Percentiles rank a stretch among this genome's conserved stretches.
Conservation (phyloP, 768 basidiomycete species). For the Xerocomellus intermedius region DNA sequence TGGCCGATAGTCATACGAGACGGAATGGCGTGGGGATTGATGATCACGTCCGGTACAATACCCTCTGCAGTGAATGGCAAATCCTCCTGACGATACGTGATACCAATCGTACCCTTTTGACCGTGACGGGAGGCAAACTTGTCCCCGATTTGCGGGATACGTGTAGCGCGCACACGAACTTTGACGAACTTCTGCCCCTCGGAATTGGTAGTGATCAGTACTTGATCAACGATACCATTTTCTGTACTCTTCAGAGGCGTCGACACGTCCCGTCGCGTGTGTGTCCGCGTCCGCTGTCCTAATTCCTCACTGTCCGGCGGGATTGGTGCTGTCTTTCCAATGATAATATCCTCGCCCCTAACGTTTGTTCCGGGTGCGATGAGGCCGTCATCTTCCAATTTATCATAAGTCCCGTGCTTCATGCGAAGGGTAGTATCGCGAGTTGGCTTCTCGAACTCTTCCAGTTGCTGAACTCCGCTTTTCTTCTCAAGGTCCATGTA, state of each 20-base stretch:
- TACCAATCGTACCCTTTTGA: conserved; percentile 99
- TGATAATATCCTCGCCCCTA: conserved; percentile 96
- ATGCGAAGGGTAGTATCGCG: conserved; percentile 90
- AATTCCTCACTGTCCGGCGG: conserved; percentile 96
- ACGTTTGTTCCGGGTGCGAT: conserved; percentile 96
- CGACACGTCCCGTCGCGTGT: conserved; percentile 89
- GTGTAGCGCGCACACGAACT: conserved; percentile 91
- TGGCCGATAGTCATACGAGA: conserved; percentile 99
- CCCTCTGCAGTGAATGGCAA: conserved; percentile 99
- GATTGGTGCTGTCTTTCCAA: conserved; percentile 97
- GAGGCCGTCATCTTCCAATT: conserved; percentile 57
- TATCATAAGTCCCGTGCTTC: conserved; percentile 99
- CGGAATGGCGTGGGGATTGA: conserved; percentile 99
- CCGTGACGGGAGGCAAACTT: conserved; percentile 99
- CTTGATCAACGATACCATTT: conserved; percentile 94
- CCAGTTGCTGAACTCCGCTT: conserved; percentile 85
- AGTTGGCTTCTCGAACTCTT: conserved; percentile 96
- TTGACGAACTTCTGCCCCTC: conserved; percentile 99
- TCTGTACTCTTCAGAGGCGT: conserved; percentile 98
- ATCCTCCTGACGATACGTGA: conserved; percentile 99
- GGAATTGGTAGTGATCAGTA: conserved; percentile 92
- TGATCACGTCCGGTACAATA: conserved; percentile 94
- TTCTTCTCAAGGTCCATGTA: conserved; percentile 99
- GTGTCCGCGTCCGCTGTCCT: conserved; percentile 90
- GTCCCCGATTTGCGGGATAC: conserved; percentile 96